These are phyloP conservation scores for Ceratocystis diversiconidia DNA, from an alignment of 2,329 filamentous ascomycete genomes.

Conservation along the genomic window DNA sequence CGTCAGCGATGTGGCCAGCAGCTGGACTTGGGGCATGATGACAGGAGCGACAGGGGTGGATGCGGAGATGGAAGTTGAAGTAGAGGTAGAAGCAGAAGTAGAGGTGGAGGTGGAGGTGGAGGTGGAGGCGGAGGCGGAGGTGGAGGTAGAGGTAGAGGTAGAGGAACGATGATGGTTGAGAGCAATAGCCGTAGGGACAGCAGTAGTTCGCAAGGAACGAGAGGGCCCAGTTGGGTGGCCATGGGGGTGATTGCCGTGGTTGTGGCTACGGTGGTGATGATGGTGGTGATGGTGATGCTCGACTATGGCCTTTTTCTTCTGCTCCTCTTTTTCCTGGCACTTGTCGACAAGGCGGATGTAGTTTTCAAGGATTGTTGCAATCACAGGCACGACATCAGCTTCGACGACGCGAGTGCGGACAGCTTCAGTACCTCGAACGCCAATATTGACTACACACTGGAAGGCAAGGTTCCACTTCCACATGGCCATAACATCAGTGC, in stretches of 20 bases:
- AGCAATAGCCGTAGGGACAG: not conserved
- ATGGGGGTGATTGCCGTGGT: constrained; percentile 27
- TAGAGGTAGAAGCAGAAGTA: not conserved
- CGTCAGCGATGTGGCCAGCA: not conserved
- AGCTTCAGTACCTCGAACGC: constrained; percentile 83
- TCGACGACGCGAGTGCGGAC: constrained; percentile 93
- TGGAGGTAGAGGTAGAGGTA: not conserved
- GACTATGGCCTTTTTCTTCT: constrained; percentile 35
- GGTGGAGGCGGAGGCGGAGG: too few species aligned
- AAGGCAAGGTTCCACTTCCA: constrained; percentile 99
- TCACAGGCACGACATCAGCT: constrained; percentile 97
- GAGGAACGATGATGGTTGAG: not conserved
- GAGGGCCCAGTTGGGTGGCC: constrained; percentile 32
- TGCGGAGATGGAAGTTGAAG: not conserved
- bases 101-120: not conserved
- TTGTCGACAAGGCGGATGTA: constrained; percentile 95
- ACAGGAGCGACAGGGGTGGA: not conserved
- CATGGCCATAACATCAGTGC: constrained; percentile 99
- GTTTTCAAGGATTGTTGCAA: constrained; percentile 94
- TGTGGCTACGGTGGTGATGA: constrained; percentile 7
- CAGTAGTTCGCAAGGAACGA: constrained; percentile 22
- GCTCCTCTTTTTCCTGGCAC: constrained; percentile 57
- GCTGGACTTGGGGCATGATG: not conserved
- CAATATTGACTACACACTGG: constrained; percentile 98
- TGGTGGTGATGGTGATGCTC: constrained; percentile 25